Base-by-base conservation (phyloP, 75 land plant genomes). In the Cunninghamia lanceolata region DNA sequence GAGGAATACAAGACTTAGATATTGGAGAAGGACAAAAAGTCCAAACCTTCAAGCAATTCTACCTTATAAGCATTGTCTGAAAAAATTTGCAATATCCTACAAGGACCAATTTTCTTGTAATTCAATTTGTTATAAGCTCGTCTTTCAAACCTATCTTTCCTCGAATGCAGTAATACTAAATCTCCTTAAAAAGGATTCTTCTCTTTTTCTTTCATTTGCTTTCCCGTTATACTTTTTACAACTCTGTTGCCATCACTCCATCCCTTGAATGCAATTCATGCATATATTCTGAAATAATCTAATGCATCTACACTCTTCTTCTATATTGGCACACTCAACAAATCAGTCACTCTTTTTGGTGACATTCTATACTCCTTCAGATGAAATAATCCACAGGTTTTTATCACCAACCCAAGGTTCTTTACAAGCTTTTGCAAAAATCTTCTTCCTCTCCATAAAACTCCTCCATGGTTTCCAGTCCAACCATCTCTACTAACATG, bases 181-280 rank as follows among this genome's bases (percentile, higher is more conserved):
- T 59, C 68, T 19, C 28, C 68, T 19, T 1, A 4, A 19, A 59
- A 59, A 59, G 17, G 68, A 59, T 1, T 59, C 19, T 59, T 25
- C 21, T 59, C 68, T 34, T 89, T 79, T 87, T 87, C 47, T 89
- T 90, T 89, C 87, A 86, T 50, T 11, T 50, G 89, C 86, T n/a
- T 8, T 16, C 35, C 32, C 84, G 15, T 82, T 89, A 13, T 47
- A 32, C 42, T 17, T 28, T 9, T 19, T 5, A 25, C n/a, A 47
- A 14, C 15, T 45, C 15, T 53, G 46, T 32, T 17, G 28, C 21
- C 11, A 5, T 10, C 30, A 16, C 35, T 45, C 47, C n/a, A 25
- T 45, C 21, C 46, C 17, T 2, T 36, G 25, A n/a, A n/a, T n/a
- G n/a, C n/a, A n/a, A n/a, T 25, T 59, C 68, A 59, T 59, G 68